Evolutionary conservation across 257 asterid genomes (phyloP), one percentile per base, ranked within the genome.

Genomic region (Penstemon newberryi): DNA sequence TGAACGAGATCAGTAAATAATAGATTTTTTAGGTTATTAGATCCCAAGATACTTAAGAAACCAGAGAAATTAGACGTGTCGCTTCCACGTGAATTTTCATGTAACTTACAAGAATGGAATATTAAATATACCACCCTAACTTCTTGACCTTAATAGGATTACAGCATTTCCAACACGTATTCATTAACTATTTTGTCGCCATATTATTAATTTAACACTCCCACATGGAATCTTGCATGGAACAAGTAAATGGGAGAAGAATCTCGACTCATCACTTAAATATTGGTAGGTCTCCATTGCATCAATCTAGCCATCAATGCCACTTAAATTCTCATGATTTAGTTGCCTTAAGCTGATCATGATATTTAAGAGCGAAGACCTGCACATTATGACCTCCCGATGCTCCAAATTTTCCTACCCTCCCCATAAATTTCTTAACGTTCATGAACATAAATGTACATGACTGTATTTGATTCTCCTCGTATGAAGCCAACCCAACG

Each of bases 1-100:
- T 92, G 81, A 71, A 72, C 10, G 67, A 50, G 60, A 66, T 70
- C 7, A 69, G 10, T 38, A 53, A 7, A 56, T 58, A 61, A 46
- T 38, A 11, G 33, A 8, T 10, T 4, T 58, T 12, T 50, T 13
- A 63, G 53, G 40, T 54, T 55, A n/a, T 19, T 52, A 52, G 62
- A 46, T 60, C 4, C 9, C 33, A 18, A 47, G 6, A 68, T 39
- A 60, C 4, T 44, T 36, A 1, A 15, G 39, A 44, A 67, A 62
- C 11, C 51, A 12, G 37, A 33, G 51, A 19, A 60, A 52, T 25
- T 11, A 0, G 49, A 36, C 0, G 58, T 45, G 43, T 19, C 47
- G 42, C 55, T 63, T 51, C 36, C 45, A 7, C 59, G 6, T 11
- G 4, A 19, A 51, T 11, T 69, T 18, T 66, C 19, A 18, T 53